phyloP scores from a whole-genome alignment of 2,329 filamentous ascomycete genomes.

The Diaporthe vexans region DNA sequence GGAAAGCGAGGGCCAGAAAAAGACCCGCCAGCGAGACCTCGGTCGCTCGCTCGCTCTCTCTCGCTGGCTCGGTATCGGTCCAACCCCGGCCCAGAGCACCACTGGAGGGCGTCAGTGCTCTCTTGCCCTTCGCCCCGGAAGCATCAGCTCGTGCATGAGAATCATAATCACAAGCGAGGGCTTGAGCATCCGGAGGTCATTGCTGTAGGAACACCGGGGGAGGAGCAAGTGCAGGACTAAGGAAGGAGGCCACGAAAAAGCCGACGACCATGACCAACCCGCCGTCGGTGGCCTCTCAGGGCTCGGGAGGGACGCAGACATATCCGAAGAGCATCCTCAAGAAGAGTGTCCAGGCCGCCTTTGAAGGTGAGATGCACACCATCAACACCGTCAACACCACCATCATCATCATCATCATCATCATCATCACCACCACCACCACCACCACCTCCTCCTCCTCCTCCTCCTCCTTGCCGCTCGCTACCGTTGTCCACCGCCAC shows the following conservation, averaged over 20 bases:
- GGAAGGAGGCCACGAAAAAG: not conserved
- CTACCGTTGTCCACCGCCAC: too few species aligned
- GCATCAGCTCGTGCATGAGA: constrained; percentile 22
- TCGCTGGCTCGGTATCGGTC: constrained; percentile 30
- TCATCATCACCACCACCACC: not conserved
- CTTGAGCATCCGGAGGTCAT: constrained; percentile 3
- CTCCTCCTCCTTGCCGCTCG: too few species aligned
- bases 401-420: not conserved
- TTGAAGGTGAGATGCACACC: constrained; percentile 65
- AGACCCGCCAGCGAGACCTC: not conserved
- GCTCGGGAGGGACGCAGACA: constrained; percentile 34
- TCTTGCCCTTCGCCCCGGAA: not conserved
- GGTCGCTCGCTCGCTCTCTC: constrained; percentile 12
- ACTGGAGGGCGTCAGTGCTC: constrained; percentile 13
- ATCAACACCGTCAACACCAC: not conserved
- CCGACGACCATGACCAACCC: constrained; percentile 65
- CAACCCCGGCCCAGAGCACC: not conserved
- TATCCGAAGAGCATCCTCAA: constrained; percentile 58
- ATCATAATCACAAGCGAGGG: constrained; percentile 20
- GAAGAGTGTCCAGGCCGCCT: constrained; percentile 71
- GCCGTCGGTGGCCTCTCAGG: constrained; percentile 54
- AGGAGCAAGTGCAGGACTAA: not conserved
- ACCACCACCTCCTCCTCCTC: too few species aligned
- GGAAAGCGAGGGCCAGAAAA: not conserved
- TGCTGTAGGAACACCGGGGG: not conserved